Base-by-base conservation (phyloP, 2,329 filamentous ascomycete genomes). In the Neonectria magnoliae region DNA sequence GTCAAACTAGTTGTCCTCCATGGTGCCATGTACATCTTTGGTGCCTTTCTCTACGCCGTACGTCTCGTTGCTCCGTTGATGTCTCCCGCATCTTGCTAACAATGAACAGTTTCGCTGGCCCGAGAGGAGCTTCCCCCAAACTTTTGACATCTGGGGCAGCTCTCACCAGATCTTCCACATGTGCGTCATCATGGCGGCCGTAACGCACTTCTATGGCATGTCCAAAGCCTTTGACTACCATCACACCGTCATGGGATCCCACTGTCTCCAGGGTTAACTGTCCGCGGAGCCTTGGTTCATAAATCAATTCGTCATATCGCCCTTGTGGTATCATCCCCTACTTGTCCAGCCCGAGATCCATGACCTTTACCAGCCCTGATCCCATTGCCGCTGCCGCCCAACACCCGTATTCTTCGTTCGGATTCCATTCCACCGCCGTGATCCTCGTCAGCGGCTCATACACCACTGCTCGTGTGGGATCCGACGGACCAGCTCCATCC, bases 81-180 rank as follows among this genome's bases (percentile, higher is more conserved):
- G 20, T 45, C 22, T 44, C 9, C 8, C 36, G 6, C 13, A 8
- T 18, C 45, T 54, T 33, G 42, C 41, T 66, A 20, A 64, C 22
- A 52, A 25, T 14, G n/a, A 5, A 50, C 61, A 92, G 89, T 84
- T 87, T 57, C 90, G 96, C 41, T 90, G 95, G 79, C 96, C 96
- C 0, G 96, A 99, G 81, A 86, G 93, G 64, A 88, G 86, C 74
- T 87, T 82, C 48, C 96, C 95, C 0, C 93, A 93, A 1, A 83
- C 79, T 8, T 98, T 95, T 75, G 96, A 99, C 79, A 92, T 98
- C 56, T 92, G 92, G 87, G 95, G 96, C 41, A 94, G 90, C 76
- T 97, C 93, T 20, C 96, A 99, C 79, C 96, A 99, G 81, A 91
- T 99, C 68, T 99, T 99, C 78, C 96, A 99, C 81, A 83, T 97